Evolutionary conservation across 208 protist genomes (phyloP).

Genomic region (Acanthamoeba polyphaga): DNA sequence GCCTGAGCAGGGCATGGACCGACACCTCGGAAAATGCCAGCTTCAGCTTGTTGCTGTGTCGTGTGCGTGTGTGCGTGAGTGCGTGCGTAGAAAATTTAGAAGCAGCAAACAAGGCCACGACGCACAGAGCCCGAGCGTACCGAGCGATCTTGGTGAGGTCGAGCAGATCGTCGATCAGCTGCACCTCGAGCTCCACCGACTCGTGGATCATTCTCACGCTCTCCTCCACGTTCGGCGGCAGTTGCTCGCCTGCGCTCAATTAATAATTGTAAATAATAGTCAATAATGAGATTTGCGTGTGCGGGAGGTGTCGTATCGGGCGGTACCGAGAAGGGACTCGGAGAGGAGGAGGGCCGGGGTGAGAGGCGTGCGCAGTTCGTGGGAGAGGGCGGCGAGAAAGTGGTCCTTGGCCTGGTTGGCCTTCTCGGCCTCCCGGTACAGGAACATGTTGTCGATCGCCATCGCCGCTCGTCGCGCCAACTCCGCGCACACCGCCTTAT

Average conservation of each 20-base stretch:
- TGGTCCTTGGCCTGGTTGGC: constrained; percentile 43
- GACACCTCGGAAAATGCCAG: neutral
- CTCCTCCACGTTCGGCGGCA: constrained; percentile 2
- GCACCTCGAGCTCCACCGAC: constrained; percentile 14
- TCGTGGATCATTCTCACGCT: constrained; percentile 1
- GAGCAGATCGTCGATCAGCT: constrained; percentile 53
- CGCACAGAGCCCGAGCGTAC: too few relatives aligned
- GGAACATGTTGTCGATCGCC: neutral
- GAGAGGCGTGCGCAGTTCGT: constrained; percentile 34
- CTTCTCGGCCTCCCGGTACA: neutral
- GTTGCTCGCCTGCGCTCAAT: neutral
- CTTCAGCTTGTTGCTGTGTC: neutral
- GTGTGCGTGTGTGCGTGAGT: too few relatives aligned
- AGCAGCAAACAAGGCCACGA: too few relatives aligned
- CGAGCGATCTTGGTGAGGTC: constrained; percentile 45
- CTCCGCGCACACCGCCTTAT: neutral
- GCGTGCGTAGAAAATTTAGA: too few relatives aligned
- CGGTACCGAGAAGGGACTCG: constrained; percentile 1
- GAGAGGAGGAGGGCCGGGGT: constrained; percentile 9
- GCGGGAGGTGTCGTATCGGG: too few relatives aligned
- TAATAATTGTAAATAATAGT: too few relatives aligned
- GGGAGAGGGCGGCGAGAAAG: constrained; percentile 36
- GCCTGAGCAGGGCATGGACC: neutral
- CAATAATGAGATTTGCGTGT: too few relatives aligned
- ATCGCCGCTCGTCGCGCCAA: neutral